These are phyloP conservation scores for Microdochium paspali DNA, from an alignment of 2,329 filamentous ascomycete genomes.

Conservation along the genomic window DNA sequence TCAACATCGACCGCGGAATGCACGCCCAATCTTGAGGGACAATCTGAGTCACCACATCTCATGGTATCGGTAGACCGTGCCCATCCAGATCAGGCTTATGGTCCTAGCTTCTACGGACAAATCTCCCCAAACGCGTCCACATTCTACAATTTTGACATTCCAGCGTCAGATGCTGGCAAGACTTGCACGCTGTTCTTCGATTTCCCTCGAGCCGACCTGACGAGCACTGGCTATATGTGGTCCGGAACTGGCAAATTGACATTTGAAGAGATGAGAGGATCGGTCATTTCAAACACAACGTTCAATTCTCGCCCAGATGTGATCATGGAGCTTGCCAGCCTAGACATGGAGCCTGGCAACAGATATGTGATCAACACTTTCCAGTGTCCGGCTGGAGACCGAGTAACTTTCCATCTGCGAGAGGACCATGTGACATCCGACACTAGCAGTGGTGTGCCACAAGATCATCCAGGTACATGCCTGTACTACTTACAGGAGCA, in stretches of 20 bases:
- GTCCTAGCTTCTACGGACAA: conserved; percentile 45
- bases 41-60: conserved; percentile 49
- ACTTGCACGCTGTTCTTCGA: conserved; percentile 57
- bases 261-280: conserved; percentile 34
- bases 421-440: not conserved
- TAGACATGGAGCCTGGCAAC: conserved; percentile 38
- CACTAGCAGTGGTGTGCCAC: not conserved
- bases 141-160: conserved; percentile 64
- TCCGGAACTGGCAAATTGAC: conserved; percentile 41
- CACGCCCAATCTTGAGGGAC: conserved; percentile 11
- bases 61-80: conserved; percentile 24
- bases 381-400: conserved; percentile 40
- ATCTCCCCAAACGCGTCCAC: conserved; percentile 42
- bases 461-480: conserved; percentile 33
- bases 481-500: conserved; percentile 56
- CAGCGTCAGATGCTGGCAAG: conserved; percentile 39
- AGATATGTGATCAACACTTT: conserved; percentile 42
- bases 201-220: conserved; percentile 46
- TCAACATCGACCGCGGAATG: not conserved
- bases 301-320: conserved; percentile 40
- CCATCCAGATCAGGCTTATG: conserved; percentile 38
- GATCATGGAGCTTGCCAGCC: conserved; percentile 29
- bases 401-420: conserved; percentile 40
- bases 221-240: conserved; percentile 47
- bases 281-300: conserved; percentile 38